Evolutionary conservation across 148 eudicot species (phyloP), one percentile per base, ranked within the genome.

Genomic region (Diospyros lotus): DNA sequence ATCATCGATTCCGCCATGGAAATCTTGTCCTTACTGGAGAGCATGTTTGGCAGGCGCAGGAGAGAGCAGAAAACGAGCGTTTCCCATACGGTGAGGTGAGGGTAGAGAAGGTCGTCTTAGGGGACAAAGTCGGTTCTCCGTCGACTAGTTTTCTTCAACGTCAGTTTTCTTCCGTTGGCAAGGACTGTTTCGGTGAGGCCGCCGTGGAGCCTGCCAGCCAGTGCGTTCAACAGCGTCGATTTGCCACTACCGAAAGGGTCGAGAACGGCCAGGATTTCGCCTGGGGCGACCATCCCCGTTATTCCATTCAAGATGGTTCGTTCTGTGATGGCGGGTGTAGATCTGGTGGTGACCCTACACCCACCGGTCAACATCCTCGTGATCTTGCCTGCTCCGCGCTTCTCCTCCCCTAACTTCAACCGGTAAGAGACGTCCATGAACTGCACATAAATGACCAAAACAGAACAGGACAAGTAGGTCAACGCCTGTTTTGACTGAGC

Each of bases 191-290:
- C 98, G 44, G 88, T 89, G 43, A 93, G 80, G 45, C 79, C 8
- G 2, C 82, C 59, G 14, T 73, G 85, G 40, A 88, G 80, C 14
- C 98, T 74, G 1, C 98, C 97, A 1, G 94, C 87, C 0, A 93
- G 79, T 1, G 91, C 88, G 58, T 88, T 95, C 2, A 95, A 82
- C 1, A 95, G 84, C 39, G 99, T 95, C 43, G 99, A 90, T 79
- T 95, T 95, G 0, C 99, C 99, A 62, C 99, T 91, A 4, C 99
- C 99, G 0, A 98, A 95, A 53, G 99, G 99, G 15, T 98, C 99
- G 0, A 95, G 90, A 15, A 95, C 80, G 77, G 98, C 98, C 38
- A 95, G 74, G 77, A 95, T 79, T 68, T 89, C 93, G 1, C 99
- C 99, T 1, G 99, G 98, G 42, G 78, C 74, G 0, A 87, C 97